Evolutionary conservation across 768 basidiomycete species (phyloP).

Genomic region (Baorangia bicolor): DNA sequence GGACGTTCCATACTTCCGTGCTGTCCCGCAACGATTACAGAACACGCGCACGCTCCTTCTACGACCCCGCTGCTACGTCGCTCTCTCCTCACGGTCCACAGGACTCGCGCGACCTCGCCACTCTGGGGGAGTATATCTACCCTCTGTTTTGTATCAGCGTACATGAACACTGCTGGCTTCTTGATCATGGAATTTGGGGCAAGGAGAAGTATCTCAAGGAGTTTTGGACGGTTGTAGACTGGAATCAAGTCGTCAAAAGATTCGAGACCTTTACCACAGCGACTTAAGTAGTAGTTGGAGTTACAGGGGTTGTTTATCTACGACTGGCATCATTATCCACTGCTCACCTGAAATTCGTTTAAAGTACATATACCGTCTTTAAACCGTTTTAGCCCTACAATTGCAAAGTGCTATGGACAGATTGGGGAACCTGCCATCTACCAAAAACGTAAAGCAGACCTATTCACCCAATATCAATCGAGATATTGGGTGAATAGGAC

Average conservation of each 20-base stretch:
- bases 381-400: background rate
- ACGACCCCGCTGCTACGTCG: conserved; percentile 19
- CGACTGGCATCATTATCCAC: conserved; percentile 18
- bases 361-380: conserved; percentile 17
- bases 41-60: conserved; percentile 26
- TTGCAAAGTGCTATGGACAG: background rate
- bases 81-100: conserved; percentile 6
- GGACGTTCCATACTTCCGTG: conserved; percentile 30
- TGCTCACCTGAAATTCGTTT: conserved; percentile 18
- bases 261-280: conserved; percentile 27
- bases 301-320: conserved; percentile 4
- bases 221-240: conserved; percentile 84
- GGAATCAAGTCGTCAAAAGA: conserved; percentile 52
- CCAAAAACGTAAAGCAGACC: background rate
- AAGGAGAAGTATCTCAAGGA: conserved; percentile 81
- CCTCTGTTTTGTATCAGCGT: conserved; percentile 79
- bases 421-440: background rate
- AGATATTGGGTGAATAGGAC: background rate
- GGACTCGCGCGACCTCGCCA: conserved; percentile 25
- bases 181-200: conserved; percentile 88
- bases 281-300: conserved; percentile 10
- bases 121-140: conserved; percentile 55
- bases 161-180: conserved; percentile 87
- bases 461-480: background rate
- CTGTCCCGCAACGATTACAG: conserved; percentile 2